Evolutionary conservation across 495 filamentous ascomycete genomes (phyloP).

Genomic region (Neurospora sp.): DNA sequence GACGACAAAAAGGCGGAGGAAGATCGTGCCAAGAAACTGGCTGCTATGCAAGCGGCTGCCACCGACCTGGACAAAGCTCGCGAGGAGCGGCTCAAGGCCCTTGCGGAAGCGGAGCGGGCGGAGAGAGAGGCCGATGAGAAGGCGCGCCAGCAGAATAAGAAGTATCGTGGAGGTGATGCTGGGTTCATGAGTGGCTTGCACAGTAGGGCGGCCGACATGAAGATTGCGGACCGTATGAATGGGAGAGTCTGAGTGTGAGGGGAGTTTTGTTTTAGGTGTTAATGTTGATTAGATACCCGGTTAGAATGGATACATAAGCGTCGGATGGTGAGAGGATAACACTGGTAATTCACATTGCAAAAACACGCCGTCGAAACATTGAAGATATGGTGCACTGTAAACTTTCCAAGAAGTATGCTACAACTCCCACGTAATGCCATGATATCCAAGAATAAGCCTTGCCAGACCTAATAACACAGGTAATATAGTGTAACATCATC

Average conservation of each 20-base stretch:
- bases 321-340: neutral
- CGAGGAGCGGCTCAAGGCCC: constrained; percentile 55
- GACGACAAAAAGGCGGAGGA: constrained; percentile 20
- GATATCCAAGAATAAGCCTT: neutral
- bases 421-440: neutral
- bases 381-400: neutral
- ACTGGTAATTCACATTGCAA: neutral
- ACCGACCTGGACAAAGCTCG: constrained; percentile 65
- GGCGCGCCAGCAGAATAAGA: constrained; percentile 44
- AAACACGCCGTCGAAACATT: neutral
- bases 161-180: constrained; percentile 47
- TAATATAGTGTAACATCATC: neutral
- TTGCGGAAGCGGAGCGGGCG: constrained; percentile 53
- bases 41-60: constrained; percentile 84
- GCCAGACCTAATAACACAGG: neutral
- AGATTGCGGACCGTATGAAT: constrained; percentile 30
- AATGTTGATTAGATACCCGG: neutral
- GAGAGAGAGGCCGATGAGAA: constrained; percentile 55
- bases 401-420: neutral
- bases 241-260: neutral
- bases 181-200: constrained; percentile 51
- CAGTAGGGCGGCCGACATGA: constrained; percentile 47
- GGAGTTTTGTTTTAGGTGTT: neutral
- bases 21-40: constrained; percentile 59
- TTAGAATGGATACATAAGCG: neutral